phyloP scores from a whole-genome alignment of 768 basidiomycete species.

The Boletus reticuloceps region DNA sequence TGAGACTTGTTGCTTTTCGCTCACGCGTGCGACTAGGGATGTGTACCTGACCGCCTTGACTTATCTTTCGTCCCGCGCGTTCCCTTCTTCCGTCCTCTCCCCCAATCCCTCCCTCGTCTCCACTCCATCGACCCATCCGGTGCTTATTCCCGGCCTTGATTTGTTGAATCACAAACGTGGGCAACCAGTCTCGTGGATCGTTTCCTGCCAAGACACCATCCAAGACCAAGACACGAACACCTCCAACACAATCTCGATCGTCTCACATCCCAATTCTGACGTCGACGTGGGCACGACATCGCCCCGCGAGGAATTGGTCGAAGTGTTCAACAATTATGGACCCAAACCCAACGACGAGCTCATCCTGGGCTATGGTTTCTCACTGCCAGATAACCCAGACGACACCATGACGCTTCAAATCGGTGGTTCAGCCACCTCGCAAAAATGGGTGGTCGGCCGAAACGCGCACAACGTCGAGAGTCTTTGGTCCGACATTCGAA shows the following conservation, averaged over 20 bases:
- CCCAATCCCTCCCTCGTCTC: constrained; percentile 48
- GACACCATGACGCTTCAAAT: constrained; percentile 83
- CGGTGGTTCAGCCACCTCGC: constrained; percentile 42
- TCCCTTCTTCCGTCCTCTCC: constrained; percentile 81
- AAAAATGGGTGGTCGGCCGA: constrained; percentile 65
- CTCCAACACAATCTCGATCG: constrained; percentile 54
- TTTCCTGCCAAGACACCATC: constrained; percentile 37
- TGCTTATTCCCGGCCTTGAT: constrained; percentile 87
- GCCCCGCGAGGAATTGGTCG: constrained; percentile 31
- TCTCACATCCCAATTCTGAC: constrained; percentile 45
- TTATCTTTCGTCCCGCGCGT: constrained; percentile 84
- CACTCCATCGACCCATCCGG: constrained; percentile 57
- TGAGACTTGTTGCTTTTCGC: constrained; percentile 19
- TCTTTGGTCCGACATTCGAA: constrained; percentile 56
- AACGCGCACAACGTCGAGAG: constrained; percentile 50
- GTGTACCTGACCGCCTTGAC: constrained; percentile 69
- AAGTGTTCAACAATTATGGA: constrained; percentile 88
- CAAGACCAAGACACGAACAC: neutral
- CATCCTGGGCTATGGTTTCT: constrained; percentile 90
- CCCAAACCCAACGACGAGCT: constrained; percentile 88
- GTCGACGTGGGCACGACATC: constrained; percentile 15
- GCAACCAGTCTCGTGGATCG: constrained; percentile 80
- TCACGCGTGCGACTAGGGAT: constrained; percentile 49
- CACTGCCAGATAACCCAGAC: constrained; percentile 73
- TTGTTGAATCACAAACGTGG: constrained; percentile 81